A percentile compares a stretch with the other conserved stretches of the same genome.
These are phyloP conservation scores for Streptanthus diversifolius DNA, from an alignment of 345 rosid genomes.

Conservation along the genomic window DNA sequence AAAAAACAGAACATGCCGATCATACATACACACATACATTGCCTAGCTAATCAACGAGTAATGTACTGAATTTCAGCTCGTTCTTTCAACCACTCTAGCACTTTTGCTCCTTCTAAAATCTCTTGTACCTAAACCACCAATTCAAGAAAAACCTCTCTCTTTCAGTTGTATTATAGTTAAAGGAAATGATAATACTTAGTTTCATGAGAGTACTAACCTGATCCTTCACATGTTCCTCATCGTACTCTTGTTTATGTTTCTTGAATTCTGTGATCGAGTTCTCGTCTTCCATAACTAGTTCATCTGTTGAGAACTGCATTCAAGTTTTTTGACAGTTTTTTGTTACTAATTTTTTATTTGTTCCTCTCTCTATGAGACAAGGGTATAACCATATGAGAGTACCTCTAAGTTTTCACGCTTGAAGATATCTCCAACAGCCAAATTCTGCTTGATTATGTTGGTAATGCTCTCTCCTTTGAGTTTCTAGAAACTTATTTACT, in stretches of 20 bases:
- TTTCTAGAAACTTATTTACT: slow-evolving; percentile 70
- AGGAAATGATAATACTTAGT: not conserved
- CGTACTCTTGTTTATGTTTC: slow-evolving; percentile 71
- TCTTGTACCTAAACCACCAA: slow-evolving; percentile 68
- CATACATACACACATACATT: not conserved
- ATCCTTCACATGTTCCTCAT: slow-evolving; percentile 69
- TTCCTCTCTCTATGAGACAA: not conserved
- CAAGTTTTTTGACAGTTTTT: slow-evolving; percentile 6
- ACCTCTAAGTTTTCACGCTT: slow-evolving; percentile 79
- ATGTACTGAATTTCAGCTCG: slow-evolving; percentile 63
- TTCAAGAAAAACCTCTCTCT: not conserved
- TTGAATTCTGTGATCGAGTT: slow-evolving; percentile 74
- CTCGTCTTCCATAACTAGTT: slow-evolving; percentile 76
- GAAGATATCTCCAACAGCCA: slow-evolving; percentile 76
- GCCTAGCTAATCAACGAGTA: slow-evolving; percentile 43
- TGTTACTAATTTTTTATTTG: not conserved
- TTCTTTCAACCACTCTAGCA: slow-evolving; percentile 91
- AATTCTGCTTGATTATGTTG: slow-evolving; percentile 61
- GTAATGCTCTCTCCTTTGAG: slow-evolving; percentile 61
- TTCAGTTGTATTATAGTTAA: slow-evolving; percentile 7
- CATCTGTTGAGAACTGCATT: slow-evolving; percentile 70
- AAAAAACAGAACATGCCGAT: slow-evolving; percentile 7
- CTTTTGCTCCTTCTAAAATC: slow-evolving; percentile 86
- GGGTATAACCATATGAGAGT: not conserved
- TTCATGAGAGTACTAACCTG: slow-evolving; percentile 52